A percentile compares a stretch with the other conserved stretches of the same genome.
phyloP scores from a whole-genome alignment of 148 eudicot species.

The Cornus florida region DNA sequence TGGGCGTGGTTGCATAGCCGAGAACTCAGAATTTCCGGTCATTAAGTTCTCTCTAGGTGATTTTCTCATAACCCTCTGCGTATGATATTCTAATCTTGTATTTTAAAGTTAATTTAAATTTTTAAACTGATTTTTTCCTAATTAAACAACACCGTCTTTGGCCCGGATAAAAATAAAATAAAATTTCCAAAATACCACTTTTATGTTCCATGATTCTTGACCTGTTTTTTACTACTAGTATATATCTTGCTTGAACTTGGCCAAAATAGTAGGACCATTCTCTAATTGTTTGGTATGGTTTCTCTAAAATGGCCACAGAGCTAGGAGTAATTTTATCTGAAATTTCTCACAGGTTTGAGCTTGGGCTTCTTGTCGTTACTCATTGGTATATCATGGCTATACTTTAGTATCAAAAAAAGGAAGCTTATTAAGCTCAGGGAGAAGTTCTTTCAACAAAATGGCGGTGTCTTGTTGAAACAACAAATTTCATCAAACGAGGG shows the following conservation, averaged over 20 bases:
- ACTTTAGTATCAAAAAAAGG: conserved; percentile 16
- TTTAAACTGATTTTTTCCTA: too few species aligned
- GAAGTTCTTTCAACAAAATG: conserved; percentile 25
- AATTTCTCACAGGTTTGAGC: conserved; percentile 1
- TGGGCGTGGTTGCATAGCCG: conserved; percentile 10
- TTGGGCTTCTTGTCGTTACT: conserved; percentile 23
- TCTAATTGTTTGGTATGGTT: too few species aligned
- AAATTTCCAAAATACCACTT: too few species aligned
- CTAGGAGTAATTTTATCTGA: neutral
- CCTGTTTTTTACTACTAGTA: too few species aligned
- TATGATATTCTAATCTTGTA: too few species aligned
- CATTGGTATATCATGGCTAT: conserved; percentile 11
- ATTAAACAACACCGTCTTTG: too few species aligned
- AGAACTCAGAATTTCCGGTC: conserved; percentile 4
- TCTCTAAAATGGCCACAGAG: too few species aligned
- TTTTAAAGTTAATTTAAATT: too few species aligned
- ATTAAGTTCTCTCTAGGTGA: conserved; percentile 13
- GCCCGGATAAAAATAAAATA: too few species aligned
- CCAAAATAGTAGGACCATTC: too few species aligned
- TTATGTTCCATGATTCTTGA: too few species aligned
- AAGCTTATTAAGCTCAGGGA: conserved; percentile 8
- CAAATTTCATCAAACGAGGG: conserved; percentile 16
- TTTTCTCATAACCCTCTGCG: neutral
- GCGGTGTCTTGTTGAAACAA: conserved; percentile 24
- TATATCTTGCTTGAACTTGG: too few species aligned